phyloP scores from a whole-genome alignment of 805 yeast species.

The Lachancea sp. region DNA sequence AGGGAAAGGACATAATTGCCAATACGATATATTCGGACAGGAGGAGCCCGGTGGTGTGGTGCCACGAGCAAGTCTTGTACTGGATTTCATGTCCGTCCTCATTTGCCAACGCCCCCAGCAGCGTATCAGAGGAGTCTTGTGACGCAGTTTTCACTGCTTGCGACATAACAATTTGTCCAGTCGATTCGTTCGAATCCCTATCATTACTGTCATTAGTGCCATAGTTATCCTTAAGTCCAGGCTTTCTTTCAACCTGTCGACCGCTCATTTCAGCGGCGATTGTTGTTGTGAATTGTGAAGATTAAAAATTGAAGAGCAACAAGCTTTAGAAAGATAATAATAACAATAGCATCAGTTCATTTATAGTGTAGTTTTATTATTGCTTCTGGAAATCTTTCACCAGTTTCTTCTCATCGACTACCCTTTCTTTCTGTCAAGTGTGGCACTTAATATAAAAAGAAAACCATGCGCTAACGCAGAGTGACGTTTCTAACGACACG shows the following conservation, averaged over 20 bases:
- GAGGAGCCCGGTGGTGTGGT: conserved; percentile 51
- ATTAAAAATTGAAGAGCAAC: neutral
- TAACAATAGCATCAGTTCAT: too few relatives aligned
- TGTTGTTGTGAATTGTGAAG: neutral
- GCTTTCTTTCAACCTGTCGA: neutral
- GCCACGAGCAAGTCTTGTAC: conserved; percentile 51
- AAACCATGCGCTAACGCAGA: too few relatives aligned
- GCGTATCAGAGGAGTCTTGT: conserved; percentile 3
- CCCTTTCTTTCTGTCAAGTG: neutral
- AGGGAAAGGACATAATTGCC: conserved; percentile 61
- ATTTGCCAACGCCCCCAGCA: conserved; percentile 10
- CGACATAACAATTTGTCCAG: neutral
- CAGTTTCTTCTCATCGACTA: neutral
- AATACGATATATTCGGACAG: conserved; percentile 56
- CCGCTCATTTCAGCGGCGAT: neutral
- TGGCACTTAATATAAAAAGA: too few relatives aligned
- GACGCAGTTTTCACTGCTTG: neutral
- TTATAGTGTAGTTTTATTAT: neutral
- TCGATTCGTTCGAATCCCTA: neutral
- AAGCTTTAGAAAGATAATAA: neutral
- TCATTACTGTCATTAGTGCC: neutral
- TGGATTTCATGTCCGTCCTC: conserved; percentile 34
- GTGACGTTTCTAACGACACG: too few relatives aligned
- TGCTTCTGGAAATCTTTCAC: neutral
- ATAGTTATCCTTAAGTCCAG: neutral